These are phyloP conservation scores for Linnemannia hyalina DNA, from an alignment of 192 early-diverging fungal genomes.

Conservation along the genomic window DNA sequence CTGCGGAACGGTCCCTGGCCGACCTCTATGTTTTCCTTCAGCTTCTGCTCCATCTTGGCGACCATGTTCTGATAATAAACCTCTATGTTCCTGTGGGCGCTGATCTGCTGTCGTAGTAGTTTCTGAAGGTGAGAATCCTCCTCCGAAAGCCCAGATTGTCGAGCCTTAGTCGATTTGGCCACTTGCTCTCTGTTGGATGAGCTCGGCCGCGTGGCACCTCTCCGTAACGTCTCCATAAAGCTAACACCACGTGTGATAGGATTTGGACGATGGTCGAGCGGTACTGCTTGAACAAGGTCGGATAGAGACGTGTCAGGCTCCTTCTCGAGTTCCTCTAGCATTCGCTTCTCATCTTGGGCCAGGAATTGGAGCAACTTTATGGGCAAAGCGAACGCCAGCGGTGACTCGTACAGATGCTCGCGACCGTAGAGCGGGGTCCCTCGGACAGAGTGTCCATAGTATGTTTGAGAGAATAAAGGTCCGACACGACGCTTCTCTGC, in stretches of 20 bases:
- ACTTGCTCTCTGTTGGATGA: background rate
- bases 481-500: slow-evolving; percentile 21
- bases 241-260: slow-evolving; percentile 44
- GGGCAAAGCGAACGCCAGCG: slow-evolving; percentile 37
- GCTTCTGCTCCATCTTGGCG: slow-evolving; percentile 36
- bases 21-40: slow-evolving; percentile 38
- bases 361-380: slow-evolving; percentile 38
- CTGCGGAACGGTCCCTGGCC: slow-evolving; percentile 48
- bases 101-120: slow-evolving; percentile 43
- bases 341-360: slow-evolving; percentile 34
- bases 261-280: slow-evolving; percentile 45
- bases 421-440: slow-evolving; percentile 41
- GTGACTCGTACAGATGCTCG: slow-evolving; percentile 47
- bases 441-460: slow-evolving; percentile 30
- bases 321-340: slow-evolving; percentile 41
- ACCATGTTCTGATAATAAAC: slow-evolving; percentile 41
- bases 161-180: slow-evolving; percentile 17
- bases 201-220: slow-evolving; percentile 1
- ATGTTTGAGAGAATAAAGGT: slow-evolving; percentile 47
- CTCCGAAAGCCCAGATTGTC: slow-evolving; percentile 26
- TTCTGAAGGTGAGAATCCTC: slow-evolving; percentile 51
- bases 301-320: slow-evolving; percentile 31
- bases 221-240: slow-evolving; percentile 37
- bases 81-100: slow-evolving; percentile 42
- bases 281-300: slow-evolving; percentile 47